Evolutionary conservation across 2,329 filamentous ascomycete species (phyloP).

Genomic region (Colletotrichum brevisporum): DNA sequence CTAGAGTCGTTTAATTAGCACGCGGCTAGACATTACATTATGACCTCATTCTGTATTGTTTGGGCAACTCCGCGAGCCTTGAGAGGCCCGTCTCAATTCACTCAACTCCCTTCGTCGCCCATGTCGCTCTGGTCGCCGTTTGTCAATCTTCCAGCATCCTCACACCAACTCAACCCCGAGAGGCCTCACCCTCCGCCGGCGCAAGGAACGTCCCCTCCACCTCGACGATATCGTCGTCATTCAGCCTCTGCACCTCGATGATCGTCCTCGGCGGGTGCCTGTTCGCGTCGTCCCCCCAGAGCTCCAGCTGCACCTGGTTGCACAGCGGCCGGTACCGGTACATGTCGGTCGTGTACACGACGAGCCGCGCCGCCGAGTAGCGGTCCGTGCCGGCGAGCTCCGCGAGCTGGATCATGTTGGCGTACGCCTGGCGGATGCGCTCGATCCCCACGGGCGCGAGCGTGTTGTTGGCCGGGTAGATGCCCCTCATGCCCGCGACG

Average conservation of each 20-base stretch:
- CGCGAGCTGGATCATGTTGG: slow-evolving; percentile 50
- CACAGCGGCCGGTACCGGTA: slow-evolving; percentile 50
- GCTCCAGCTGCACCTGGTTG: slow-evolving; percentile 49
- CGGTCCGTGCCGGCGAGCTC: slow-evolving; percentile 47
- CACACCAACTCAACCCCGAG: not conserved
- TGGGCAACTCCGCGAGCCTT: too few relatives aligned
- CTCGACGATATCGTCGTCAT: slow-evolving; percentile 51
- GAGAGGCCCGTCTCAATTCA: too few relatives aligned
- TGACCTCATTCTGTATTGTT: too few relatives aligned
- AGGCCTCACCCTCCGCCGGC: not conserved
- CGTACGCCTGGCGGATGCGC: slow-evolving; percentile 49
- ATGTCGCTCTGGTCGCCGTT: too few relatives aligned
- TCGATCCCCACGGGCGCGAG: slow-evolving; percentile 47
- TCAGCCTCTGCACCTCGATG: slow-evolving; percentile 50
- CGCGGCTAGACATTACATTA: too few relatives aligned
- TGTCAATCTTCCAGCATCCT: too few relatives aligned
- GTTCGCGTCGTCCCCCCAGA: slow-evolving; percentile 48
- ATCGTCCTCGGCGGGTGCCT: slow-evolving; percentile 50
- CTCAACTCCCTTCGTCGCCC: too few relatives aligned
- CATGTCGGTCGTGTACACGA: slow-evolving; percentile 53
- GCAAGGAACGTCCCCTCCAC: slow-evolving; percentile 49
- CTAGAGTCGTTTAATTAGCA: too few relatives aligned
- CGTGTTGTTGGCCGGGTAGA: slow-evolving; percentile 48
- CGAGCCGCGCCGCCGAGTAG: slow-evolving; percentile 42
- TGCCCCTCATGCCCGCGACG: slow-evolving; percentile 52